Conservation (phyloP, 176 grass and related monocot genomes). For the Phoenix roebelenii region DNA sequence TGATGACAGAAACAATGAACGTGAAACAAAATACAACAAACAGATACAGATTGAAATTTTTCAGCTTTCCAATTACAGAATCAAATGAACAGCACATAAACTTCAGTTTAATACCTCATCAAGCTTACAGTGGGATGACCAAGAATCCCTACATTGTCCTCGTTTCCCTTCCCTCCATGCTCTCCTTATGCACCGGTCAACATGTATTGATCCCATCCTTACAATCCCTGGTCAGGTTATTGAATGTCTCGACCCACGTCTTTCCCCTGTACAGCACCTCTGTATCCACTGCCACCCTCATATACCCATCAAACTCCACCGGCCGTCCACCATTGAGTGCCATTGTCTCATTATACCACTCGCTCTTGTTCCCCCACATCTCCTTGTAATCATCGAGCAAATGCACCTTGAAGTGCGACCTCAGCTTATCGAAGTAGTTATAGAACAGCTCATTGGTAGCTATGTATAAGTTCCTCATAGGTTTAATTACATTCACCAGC, state of each 20-base stretch:
- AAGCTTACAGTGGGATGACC: too few species aligned
- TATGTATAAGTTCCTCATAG: slow-evolving; percentile 67
- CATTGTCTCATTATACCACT: slow-evolving; percentile 86
- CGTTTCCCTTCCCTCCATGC: too few species aligned
- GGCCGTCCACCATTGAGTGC: slow-evolving; percentile 40
- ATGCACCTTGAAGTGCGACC: slow-evolving; percentile 78
- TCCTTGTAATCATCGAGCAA: slow-evolving; percentile 93
- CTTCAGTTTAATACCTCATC: too few species aligned
- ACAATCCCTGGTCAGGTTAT: slow-evolving; percentile 92
- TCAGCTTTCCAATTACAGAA: too few species aligned
- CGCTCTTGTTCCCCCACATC: slow-evolving; percentile 69
- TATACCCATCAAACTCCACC: slow-evolving; percentile 75
- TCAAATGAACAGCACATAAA: too few species aligned
- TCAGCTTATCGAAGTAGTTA: slow-evolving; percentile 81
- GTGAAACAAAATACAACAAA: too few species aligned
- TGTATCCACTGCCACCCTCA: slow-evolving; percentile 81
- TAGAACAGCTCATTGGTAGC: slow-evolving; percentile 87
- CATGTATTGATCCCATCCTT: slow-evolving; percentile 96
- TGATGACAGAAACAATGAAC: too few species aligned
- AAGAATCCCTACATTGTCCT: too few species aligned
- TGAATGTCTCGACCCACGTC: slow-evolving; percentile 69
- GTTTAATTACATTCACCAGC: slow-evolving; percentile 45
- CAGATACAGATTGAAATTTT: too few species aligned
- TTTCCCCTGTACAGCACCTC: slow-evolving; percentile 84
- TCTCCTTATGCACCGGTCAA: neutral